A percentile compares a stretch with the other conserved stretches of the same genome.
These are phyloP conservation scores for Lophiotrema nucula DNA, from an alignment of 495 filamentous ascomycete species.

Conservation along the genomic window DNA sequence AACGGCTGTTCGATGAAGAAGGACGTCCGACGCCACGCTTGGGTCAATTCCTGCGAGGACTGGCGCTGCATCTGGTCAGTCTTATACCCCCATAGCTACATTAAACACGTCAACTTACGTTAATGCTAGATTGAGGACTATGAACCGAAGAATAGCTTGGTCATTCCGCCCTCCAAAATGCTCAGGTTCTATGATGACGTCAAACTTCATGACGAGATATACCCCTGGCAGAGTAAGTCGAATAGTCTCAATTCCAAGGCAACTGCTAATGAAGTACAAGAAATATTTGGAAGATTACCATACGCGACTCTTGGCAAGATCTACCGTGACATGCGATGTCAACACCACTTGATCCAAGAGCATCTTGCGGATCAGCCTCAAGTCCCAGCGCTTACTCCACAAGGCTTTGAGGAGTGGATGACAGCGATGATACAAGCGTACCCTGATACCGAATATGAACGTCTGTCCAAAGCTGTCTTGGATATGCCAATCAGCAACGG, in stretches of 20 bases:
- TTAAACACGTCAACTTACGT: background rate
- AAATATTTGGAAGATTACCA: slow-evolving; percentile 49
- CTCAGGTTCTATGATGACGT: slow-evolving; percentile 71
- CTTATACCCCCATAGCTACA: no score
- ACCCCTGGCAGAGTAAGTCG: slow-evolving; percentile 61
- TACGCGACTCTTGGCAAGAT: slow-evolving; percentile 60
- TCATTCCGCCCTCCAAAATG: slow-evolving; percentile 82
- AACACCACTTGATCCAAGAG: slow-evolving; percentile 76
- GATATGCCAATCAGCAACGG: slow-evolving; percentile 74
- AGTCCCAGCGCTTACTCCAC: slow-evolving; percentile 74
- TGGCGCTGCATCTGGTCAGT: slow-evolving; percentile 75
- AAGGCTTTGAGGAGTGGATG: slow-evolving; percentile 77
- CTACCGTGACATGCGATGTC: slow-evolving; percentile 71
- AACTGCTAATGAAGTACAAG: slow-evolving; percentile 28
- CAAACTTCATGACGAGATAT: slow-evolving; percentile 59
- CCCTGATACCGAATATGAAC: slow-evolving; percentile 72
- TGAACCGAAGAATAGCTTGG: slow-evolving; percentile 67
- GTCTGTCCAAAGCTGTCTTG: slow-evolving; percentile 69
- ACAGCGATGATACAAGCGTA: slow-evolving; percentile 72
- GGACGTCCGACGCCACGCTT: slow-evolving; percentile 66
- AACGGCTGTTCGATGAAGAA: slow-evolving; percentile 67
- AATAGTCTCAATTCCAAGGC: slow-evolving; percentile 22
- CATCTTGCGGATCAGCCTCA: slow-evolving; percentile 53
- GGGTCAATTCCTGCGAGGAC: slow-evolving; percentile 68
- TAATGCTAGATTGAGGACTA: slow-evolving; percentile 69